Base-by-base conservation (phyloP, 2,329 filamentous ascomycete genomes). In the Alternaria hordeiaustralica region DNA sequence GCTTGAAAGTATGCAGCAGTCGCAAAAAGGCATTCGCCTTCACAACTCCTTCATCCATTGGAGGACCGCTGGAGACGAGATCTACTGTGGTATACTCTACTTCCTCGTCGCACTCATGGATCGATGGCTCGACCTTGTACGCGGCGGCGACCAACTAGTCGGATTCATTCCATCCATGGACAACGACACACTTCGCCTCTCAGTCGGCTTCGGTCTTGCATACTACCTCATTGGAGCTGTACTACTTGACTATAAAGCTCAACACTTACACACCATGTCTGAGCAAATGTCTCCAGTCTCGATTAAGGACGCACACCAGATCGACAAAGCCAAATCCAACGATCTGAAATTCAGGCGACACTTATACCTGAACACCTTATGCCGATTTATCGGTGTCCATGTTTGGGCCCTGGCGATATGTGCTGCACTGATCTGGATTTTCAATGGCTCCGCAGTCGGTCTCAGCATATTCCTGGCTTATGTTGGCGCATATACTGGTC, bases 151-250 rank as follows among this genome's bases (percentile, higher is more conserved):
- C 15, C 64, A 79, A 18, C 63, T 82, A 0, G 67, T 83, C 15
- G 83, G 83, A 11, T 74, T 75, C 3, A 66, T 74, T 30, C 3
- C 33, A 18, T 33, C 49, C 15, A 41, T 28, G 12, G 80, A 33
- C 18, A 43, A 79, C 44, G 75, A 79, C 12, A 73, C 79, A 2
- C 79, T 81, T 58, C 81, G 84, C 11, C 76, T 85, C 62, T 81
- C 84, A 36, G 82, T 87, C 21, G 86, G 86, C 2, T 87, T 87
- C 65, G 84, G 84, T n/a, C 78, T 88, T 33, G 84, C 84, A 0
- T 88, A 88, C 71, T 88, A 88, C 66, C 78, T 88, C 18, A 81
- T 87, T 23, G 85, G 86, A 25, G 86, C 86, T 12, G 85, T 88
- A 2, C 78, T 86, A 21, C 84, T 88, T 25, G 86, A 88, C 66